Base-by-base conservation (phyloP, 2,329 filamentous ascomycete species). In the Diaporthe australafricana region DNA sequence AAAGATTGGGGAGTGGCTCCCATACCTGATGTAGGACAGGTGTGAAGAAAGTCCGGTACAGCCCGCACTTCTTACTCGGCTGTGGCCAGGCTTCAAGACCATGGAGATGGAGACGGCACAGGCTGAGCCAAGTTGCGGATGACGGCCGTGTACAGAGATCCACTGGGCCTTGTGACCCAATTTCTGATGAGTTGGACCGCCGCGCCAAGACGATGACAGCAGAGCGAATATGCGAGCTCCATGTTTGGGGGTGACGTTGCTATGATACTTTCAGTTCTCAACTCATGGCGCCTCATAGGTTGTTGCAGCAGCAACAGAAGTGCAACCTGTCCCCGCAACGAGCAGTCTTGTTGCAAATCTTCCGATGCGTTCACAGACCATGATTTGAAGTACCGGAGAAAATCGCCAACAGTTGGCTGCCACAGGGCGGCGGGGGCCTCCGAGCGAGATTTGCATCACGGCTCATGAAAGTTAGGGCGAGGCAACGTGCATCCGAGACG, bases 181-280 rank as follows among this genome's bases (percentile, higher is more conserved):
- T 27, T 50, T 9, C 20, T 30, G 42, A 27, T 65, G 60, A 38
- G 30, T 20, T 35, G 27, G 42, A 48, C 42, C 57, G 57, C 60
- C 42, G 50, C 60, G 60, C 60, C 60, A 65, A 65, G 60, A 50
- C 60, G 14, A 65, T 65, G 60, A 65, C 60, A 50, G 30, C 45
- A 65, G 42, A 50, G 38, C 38, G 38, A 40, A 22, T 38, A 14
- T 50, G 14, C 42, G 30, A 65, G 45, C n/a, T 50, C 27, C 40
- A n/a, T 48, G 32, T 20, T 14, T n/a, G 17, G 32, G 3, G 42
- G 60, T 65, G 45, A 65, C 60, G 60, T 65, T 65, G 35, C 42
- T 45, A 14, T 16, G 9, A 38, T 42, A 38, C n/a, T 50, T 25
- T 42, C 25, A 38, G n/a, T 45, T 30, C 32, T 38, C 22, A n/a